A percentile compares a stretch with the other conserved stretches of the same genome.
Evolutionary conservation across 2,329 filamentous ascomycete species (phyloP).

Genomic region (Grosmannia huntii): DNA sequence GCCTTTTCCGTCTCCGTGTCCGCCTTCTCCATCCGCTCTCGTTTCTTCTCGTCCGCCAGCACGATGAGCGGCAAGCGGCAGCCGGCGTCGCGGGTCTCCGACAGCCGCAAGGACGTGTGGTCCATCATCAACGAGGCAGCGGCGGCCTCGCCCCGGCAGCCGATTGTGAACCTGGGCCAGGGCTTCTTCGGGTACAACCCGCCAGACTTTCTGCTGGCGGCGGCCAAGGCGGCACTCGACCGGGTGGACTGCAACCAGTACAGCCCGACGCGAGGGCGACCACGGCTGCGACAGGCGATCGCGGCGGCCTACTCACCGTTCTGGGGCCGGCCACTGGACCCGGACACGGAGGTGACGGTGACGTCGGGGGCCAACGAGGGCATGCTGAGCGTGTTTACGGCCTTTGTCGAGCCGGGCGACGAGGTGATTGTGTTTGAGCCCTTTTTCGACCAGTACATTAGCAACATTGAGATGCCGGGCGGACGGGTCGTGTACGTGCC

Average conservation of each 20-base stretch:
- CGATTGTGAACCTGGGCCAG: conserved; percentile 42
- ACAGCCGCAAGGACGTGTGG: conserved; percentile 27
- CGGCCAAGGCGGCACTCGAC: conserved; percentile 80
- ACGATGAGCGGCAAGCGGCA: conserved; percentile 17
- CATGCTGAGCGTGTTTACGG: conserved; percentile 98
- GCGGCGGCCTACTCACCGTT: conserved; percentile 83
- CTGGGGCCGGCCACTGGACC: conserved; percentile 71
- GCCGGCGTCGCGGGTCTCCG: conserved; percentile 24
- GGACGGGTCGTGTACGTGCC: conserved; percentile 92
- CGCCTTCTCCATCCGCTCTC: too few relatives aligned
- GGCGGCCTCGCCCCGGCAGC: conserved; percentile 33
- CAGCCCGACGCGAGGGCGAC: conserved; percentile 86
- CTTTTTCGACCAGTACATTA: conserved; percentile 98
- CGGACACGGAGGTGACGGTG: conserved; percentile 86
- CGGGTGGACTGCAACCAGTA: conserved; percentile 98
- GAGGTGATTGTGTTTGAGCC: conserved; percentile 98
- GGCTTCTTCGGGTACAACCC: conserved; percentile 90
- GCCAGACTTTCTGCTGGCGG: conserved; percentile 77
- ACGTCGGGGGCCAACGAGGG: conserved; percentile 87
- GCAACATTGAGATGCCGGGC: conserved; percentile 96
- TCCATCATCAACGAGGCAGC: conserved; percentile 41
- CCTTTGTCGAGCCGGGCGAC: conserved; percentile 83
- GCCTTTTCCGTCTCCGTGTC: too few relatives aligned
- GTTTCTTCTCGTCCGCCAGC: background rate
- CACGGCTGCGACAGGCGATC: conserved; percentile 82